Evolutionary conservation across 2,329 filamentous ascomycete species (phyloP), one percentile per base, ranked within the genome.

Genomic region (Pseudocercospora fuligena): DNA sequence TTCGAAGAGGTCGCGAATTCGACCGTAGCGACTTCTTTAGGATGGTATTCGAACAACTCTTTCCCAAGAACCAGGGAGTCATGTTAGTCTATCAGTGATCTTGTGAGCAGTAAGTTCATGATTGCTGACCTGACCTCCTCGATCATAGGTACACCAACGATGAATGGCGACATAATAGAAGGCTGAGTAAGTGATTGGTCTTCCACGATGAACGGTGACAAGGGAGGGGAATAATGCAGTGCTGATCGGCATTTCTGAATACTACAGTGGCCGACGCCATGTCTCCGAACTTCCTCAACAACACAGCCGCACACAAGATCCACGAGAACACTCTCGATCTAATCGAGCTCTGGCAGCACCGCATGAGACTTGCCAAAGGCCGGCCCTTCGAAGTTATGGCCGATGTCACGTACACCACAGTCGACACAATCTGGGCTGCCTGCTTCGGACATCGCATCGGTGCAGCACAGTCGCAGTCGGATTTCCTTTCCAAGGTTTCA

Each of bases 371-470:
- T 7, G 63, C 63, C 7, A 8, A 54, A 40, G 63, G 63, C 5
- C 43, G 27, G 21, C n/a, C 63, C 11, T 53, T 53, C 9, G 23
- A 56, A 43, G 57, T 40, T 2, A n/a, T n/a, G 5, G 16, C 40
- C 5, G 63, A 65, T 31, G 19, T 60, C 11, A 14, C 23, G 19
- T 40, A 25, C 8, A 21, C 36, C 8, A 60, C 57, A 6, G 27
- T 60, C 19, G 63, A 65, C 16, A 60, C 57, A 8, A 65, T 60
- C 19, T 65, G 63, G 56, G 57, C 56, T 11, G 63, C 46, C 5
- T 29, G 56, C 5, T 65, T 65, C 60, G 63, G 56, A n/a, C 53
- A 59, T 47, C 11, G 47, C 7, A 56, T 56, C 27, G 23, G 23
- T 2, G 51, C 51, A 25, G 23, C 21, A 2, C 6, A 23, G 3